Conservation (phyloP, 768 basidiomycete genomes). For the Suillus paluster region DNA sequence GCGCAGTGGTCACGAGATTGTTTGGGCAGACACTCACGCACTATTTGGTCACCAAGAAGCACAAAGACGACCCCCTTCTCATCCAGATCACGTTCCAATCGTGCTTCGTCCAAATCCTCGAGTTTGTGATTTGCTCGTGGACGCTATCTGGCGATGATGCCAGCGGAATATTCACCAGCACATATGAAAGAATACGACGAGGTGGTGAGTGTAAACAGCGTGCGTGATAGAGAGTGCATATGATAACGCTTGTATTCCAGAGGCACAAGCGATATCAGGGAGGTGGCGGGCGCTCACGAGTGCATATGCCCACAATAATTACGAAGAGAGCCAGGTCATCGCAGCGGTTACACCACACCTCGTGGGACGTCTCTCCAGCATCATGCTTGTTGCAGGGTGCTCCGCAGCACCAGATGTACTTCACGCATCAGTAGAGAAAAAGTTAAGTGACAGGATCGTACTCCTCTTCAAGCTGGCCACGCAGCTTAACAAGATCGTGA, state of each 20-base stretch:
- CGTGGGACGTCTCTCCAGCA: not conserved
- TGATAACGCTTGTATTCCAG: conserved; percentile 24
- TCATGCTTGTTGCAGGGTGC: conserved; percentile 11
- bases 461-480: conserved; percentile 45
- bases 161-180: conserved; percentile 23
- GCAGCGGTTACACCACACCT: not conserved
- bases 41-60: conserved; percentile 34
- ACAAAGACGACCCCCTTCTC: conserved; percentile 39
- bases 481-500: conserved; percentile 43
- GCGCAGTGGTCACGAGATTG: conserved; percentile 16
- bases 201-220: conserved; percentile 34
- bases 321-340: conserved; percentile 5
- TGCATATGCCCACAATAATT: conserved; percentile 23
- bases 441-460: conserved; percentile 43
- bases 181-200: conserved; percentile 41
- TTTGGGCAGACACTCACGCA: conserved; percentile 27
- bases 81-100: conserved; percentile 42
- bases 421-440: conserved; percentile 39
- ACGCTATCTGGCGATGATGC: conserved; percentile 27
- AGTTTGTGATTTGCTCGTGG: conserved; percentile 33
- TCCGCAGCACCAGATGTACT: conserved; percentile 21
- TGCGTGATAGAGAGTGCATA: not conserved
- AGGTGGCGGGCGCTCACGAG: conserved; percentile 50
- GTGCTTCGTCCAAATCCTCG: conserved; percentile 28
- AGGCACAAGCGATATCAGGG: conserved; percentile 49